phyloP scores from a whole-genome alignment of 2,329 filamentous ascomycete species.

The Shiraia bambusicola region DNA sequence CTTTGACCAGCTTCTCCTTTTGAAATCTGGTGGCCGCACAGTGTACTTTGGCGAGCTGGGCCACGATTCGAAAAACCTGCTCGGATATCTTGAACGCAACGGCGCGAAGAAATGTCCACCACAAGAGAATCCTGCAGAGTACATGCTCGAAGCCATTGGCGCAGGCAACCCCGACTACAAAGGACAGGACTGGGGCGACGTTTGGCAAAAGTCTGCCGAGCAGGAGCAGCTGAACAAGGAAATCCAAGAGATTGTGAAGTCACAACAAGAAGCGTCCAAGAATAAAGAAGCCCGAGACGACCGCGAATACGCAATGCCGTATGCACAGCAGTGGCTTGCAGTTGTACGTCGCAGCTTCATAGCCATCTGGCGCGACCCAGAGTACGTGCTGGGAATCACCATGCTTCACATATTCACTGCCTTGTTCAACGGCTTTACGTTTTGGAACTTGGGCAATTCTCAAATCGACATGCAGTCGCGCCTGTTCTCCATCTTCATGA shows the following conservation, averaged over 20 bases:
- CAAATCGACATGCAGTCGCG: conserved; percentile 56
- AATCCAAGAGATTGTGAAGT: conserved; percentile 44
- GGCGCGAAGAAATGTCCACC: conserved; percentile 55
- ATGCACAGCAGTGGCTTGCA: conserved; percentile 45
- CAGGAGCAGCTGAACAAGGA: conserved; percentile 44
- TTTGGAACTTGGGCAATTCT: conserved; percentile 49
- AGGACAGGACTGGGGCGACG: conserved; percentile 49
- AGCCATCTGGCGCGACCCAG: conserved; percentile 65
- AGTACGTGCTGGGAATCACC: conserved; percentile 59
- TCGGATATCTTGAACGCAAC: conserved; percentile 56
- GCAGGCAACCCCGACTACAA: conserved; percentile 47
- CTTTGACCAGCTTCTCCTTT: conserved; percentile 66
- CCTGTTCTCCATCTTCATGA: conserved; percentile 76
- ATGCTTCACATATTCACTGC: conserved; percentile 55
- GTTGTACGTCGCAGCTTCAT: conserved; percentile 55
- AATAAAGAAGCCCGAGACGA: conserved; percentile 45
- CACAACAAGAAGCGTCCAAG: conserved; percentile 34
- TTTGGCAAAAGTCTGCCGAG: conserved; percentile 47
- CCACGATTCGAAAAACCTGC: conserved; percentile 44
- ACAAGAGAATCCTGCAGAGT: conserved; percentile 57
- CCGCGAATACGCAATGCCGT: conserved; percentile 48
- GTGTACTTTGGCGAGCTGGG: conserved; percentile 66
- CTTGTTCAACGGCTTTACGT: conserved; percentile 53
- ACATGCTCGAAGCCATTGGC: conserved; percentile 53
- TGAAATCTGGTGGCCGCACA: conserved; percentile 65